Conservation (phyloP, 2,329 filamentous ascomycete genomes). For the Achaetomium macrosporum region DNA sequence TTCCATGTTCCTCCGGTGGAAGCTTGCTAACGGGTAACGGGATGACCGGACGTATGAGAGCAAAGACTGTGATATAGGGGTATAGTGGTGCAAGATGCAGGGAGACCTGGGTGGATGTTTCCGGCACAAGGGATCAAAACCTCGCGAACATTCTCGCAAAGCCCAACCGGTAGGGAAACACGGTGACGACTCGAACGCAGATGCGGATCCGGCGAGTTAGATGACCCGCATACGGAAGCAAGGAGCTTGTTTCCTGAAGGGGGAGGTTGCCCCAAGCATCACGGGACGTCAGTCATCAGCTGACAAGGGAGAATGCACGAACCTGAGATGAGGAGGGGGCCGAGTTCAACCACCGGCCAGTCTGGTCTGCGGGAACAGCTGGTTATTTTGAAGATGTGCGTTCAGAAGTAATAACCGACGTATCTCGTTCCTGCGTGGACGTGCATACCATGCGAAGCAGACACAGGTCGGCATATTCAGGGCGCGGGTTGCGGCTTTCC, state of each 20-base stretch:
- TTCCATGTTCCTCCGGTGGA: not conserved
- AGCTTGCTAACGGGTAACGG: not conserved
- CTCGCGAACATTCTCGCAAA: not conserved
- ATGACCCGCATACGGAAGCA: constrained; percentile 6
- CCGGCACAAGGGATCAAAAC: not conserved
- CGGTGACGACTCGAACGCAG: not conserved
- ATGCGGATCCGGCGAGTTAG: not conserved
- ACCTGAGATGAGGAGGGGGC: not conserved
- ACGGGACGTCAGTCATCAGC: not conserved
- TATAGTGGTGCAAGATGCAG: not conserved
- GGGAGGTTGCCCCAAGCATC: constrained; percentile 3
- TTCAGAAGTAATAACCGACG: constrained; percentile 14
- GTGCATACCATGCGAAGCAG: constrained; percentile 17
- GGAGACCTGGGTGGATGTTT: not conserved
- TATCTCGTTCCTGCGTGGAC: constrained; percentile 19
- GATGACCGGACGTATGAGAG: not conserved
- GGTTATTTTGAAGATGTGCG: constrained; percentile 6
- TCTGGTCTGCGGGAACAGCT: constrained; percentile 11
- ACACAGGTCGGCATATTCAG: constrained; percentile 13
- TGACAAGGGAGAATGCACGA: not conserved
- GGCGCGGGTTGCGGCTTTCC: constrained; percentile 9
- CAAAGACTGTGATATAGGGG: not conserved
- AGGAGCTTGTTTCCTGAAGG: constrained; percentile 8
- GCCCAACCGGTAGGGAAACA: not conserved
- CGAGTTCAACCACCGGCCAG: not conserved